Evolutionary conservation across 2,329 filamentous ascomycete species (phyloP), one percentile per base, ranked within the genome.

Genomic region (Beauveria varroae): DNA sequence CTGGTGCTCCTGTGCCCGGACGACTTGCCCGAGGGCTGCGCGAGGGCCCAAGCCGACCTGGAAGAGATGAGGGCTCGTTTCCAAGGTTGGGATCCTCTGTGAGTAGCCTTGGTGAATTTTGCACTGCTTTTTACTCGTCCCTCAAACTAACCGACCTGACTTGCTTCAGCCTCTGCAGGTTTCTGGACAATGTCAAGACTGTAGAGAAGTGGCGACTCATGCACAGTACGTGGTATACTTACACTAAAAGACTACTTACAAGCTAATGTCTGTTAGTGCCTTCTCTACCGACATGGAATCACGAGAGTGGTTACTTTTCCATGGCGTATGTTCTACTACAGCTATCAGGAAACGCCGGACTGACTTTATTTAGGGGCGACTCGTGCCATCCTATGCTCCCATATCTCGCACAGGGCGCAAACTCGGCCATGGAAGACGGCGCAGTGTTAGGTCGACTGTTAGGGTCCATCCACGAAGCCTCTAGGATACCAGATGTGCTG

Each of bases 131-230:
- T 16, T 8, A 3, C 12, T 10, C 22, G 14, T 16, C 5, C 18
- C 0, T 9, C 24, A 18, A 7, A 49, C 20, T 49, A 3, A 28
- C 46, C 3, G 3, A 5, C 46, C 18, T 28, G 16, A 37, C 34
- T 9, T 28, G 8, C 9, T 26, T 49, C 26, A 49, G 46, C 52
- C 59, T 82, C 28, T 68, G 64, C 1, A 69, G 71, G 57, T 76
- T 79, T 52, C 64, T 79, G 0, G 78, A 82, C 43, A 77, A 72
- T 1, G 84, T 89, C 0, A 26, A 49, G 24, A 49, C 46, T 14
- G 46, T 49, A 16, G 81, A 85, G 44, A 90, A 89, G 70, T 90
- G 87, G 88, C 87, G 85, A 68, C 70, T 90, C 40, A 86, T 89
- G 82, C 74, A 78, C 61, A 67, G 76, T 77, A 62, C 65, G 75